These are phyloP conservation scores for Gonium pectorale DNA, from an alignment of 139 green algal species.

Conservation along the genomic window DNA sequence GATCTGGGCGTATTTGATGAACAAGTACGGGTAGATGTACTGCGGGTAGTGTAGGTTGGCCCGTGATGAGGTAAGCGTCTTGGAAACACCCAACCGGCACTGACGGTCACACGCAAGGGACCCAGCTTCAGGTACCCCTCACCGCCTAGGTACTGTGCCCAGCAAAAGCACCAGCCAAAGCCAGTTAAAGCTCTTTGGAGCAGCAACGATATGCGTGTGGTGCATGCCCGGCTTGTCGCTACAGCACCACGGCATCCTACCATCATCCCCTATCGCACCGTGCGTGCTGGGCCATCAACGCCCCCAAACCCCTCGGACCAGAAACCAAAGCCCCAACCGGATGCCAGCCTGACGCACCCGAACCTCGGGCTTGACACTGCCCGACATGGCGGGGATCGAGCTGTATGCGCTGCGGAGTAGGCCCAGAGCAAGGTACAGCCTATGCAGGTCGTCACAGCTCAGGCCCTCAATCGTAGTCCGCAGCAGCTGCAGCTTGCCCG, in stretches of 20 bases:
- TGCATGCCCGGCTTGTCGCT: too few relatives aligned
- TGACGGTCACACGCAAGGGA: not conserved
- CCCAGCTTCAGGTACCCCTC: not conserved
- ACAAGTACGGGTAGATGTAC: conserved; percentile 21
- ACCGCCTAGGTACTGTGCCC: too few relatives aligned
- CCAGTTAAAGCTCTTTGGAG: not conserved
- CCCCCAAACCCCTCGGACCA: not conserved
- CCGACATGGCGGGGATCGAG: not conserved
- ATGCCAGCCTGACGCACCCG: not conserved
- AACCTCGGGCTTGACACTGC: not conserved
- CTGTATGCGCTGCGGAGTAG: not conserved
- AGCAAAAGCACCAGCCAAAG: not conserved
- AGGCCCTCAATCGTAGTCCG: not conserved
- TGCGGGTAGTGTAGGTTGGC: not conserved
- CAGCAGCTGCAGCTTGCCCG: conserved; percentile 7
- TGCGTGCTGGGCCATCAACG: not conserved
- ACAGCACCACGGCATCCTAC: too few relatives aligned
- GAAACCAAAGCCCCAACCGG: not conserved
- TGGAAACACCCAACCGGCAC: not conserved
- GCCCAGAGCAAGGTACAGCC: not conserved
- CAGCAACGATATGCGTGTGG: not conserved
- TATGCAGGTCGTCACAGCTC: not conserved
- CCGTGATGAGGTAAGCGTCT: not conserved
- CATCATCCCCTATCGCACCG: not conserved
- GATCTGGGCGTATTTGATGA: conserved; percentile 28